Conservation (phyloP, 768 basidiomycete species). For the Lepiota brunneoincarnata region DNA sequence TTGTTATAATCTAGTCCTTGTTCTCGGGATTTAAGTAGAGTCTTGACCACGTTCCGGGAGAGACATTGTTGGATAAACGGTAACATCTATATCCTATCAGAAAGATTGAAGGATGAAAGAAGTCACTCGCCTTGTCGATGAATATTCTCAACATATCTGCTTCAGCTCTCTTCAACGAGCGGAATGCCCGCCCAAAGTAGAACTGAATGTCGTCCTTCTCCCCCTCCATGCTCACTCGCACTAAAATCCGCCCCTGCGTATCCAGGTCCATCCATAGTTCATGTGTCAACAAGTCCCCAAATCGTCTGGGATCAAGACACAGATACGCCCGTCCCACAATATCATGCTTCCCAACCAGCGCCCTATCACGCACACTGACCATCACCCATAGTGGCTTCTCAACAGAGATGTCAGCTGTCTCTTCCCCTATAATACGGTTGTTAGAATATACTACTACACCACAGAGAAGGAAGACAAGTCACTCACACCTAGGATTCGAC, state of each 20-base stretch:
- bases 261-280: conserved; percentile 94
- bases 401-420: conserved; percentile 93
- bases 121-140: conserved; percentile 82
- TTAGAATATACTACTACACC: not conserved
- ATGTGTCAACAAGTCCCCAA: conserved; percentile 85
- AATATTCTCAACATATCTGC: conserved; percentile 95
- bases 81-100: conserved; percentile 63
- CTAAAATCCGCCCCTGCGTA: conserved; percentile 76
- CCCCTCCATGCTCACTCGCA: conserved; percentile 96
- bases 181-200: conserved; percentile 95
- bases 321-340: conserved; percentile 89
- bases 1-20: conserved; percentile 82
- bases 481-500: conserved; percentile 84
- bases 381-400: conserved; percentile 96
- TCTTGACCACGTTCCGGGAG: conserved; percentile 72
- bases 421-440: conserved; percentile 70
- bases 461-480: conserved; percentile 4
- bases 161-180: conserved; percentile 89
- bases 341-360: conserved; percentile 89
- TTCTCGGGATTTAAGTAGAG: conserved; percentile 63
- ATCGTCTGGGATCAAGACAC: conserved; percentile 85
- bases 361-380: conserved; percentile 90
- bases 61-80: conserved; percentile 89
- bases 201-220: conserved; percentile 98
- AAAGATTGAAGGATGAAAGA: not conserved